Conservation (phyloP, 495 filamentous ascomycete species). For the Hypomontagnella submonticulosa region DNA sequence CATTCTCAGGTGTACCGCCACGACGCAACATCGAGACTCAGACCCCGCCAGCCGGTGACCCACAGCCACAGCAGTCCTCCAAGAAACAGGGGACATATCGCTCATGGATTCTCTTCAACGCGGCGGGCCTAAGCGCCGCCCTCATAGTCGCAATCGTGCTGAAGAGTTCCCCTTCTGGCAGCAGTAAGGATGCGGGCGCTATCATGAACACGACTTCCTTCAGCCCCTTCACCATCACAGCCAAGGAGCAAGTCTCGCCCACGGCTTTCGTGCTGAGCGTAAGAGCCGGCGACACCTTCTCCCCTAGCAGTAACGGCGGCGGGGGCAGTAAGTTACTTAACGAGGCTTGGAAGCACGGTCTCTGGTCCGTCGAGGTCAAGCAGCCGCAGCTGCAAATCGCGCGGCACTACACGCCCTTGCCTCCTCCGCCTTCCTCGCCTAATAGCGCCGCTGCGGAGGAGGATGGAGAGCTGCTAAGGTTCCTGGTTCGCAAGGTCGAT, state of each 20-base stretch:
- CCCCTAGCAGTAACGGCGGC: not conserved
- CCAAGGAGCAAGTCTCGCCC: slow-evolving; percentile 74
- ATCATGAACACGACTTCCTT: slow-evolving; percentile 64
- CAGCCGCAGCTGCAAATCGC: slow-evolving; percentile 93
- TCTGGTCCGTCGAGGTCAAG: slow-evolving; percentile 92
- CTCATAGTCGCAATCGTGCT: slow-evolving; percentile 13
- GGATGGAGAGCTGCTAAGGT: slow-evolving; percentile 46
- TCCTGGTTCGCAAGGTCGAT: slow-evolving; percentile 61
- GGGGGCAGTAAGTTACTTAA: slow-evolving; percentile 9
- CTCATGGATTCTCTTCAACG: slow-evolving; percentile 27
- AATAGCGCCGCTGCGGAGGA: not conserved
- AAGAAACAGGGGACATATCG: not conserved
- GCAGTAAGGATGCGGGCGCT: not conserved
- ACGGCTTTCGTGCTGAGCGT: slow-evolving; percentile 82
- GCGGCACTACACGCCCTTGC: slow-evolving; percentile 88
- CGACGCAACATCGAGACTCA: slow-evolving; percentile 3
- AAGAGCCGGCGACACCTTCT: slow-evolving; percentile 46
- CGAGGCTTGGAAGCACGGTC: slow-evolving; percentile 59
- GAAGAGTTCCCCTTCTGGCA: not conserved
- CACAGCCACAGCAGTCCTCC: not conserved
- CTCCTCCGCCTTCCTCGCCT: slow-evolving; percentile 51
- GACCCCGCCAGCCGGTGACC: not conserved
- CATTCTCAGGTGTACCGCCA: slow-evolving; percentile 10
- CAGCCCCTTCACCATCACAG: slow-evolving; percentile 70
- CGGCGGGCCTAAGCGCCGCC: slow-evolving; percentile 23